Percentiles rank a stretch among this genome's conserved stretches.
phyloP scores from a whole-genome alignment of 140 eudicot species.

The Senecio squalidus region DNA sequence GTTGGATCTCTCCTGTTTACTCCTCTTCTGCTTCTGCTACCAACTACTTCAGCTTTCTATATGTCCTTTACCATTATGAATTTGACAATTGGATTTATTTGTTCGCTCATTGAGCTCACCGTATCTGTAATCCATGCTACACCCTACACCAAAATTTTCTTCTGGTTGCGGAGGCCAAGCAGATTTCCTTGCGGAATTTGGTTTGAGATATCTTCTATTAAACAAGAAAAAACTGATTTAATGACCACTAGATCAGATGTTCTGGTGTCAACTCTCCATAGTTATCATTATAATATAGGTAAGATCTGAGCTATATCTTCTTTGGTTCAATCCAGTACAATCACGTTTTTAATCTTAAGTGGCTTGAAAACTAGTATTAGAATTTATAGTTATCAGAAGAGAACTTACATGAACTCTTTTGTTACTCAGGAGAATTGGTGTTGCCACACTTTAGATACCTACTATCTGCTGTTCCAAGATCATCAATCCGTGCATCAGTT shows the following conservation, averaged over 20 bases:
- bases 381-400: neutral
- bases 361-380: neutral
- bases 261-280: constrained; percentile 63
- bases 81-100: constrained; percentile 41
- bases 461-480: constrained; percentile 46
- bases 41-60: constrained; percentile 90
- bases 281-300: constrained; percentile 64
- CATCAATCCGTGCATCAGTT: constrained; percentile 50
- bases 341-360: neutral
- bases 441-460: constrained; percentile 55
- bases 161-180: constrained; percentile 59
- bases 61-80: constrained; percentile 77
- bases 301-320: constrained; percentile 12
- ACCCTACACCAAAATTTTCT: constrained; percentile 62
- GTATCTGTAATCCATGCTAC: constrained; percentile 81
- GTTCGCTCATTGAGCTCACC: constrained; percentile 41
- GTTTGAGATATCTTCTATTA: constrained; percentile 49
- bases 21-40: constrained; percentile 77
- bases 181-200: constrained; percentile 93
- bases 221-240: constrained; percentile 16
- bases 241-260: constrained; percentile 23
- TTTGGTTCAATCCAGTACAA: constrained; percentile 6
- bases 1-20: constrained; percentile 92
- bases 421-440: constrained; percentile 68
- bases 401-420: neutral